Conservation (phyloP, 148 eudicot genomes). For the Camellia sinensis region DNA sequence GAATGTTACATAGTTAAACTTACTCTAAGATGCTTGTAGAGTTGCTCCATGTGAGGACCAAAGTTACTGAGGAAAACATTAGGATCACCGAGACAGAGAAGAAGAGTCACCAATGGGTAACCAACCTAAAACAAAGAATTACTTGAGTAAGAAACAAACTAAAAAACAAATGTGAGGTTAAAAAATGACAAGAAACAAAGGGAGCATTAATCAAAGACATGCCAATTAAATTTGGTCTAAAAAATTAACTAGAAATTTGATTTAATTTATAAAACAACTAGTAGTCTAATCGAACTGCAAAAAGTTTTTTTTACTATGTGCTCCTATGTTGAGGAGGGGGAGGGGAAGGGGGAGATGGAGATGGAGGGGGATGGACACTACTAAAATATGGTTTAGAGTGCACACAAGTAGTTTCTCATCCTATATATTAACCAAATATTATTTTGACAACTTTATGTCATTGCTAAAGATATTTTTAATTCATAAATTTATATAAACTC, state of each 20-base stretch:
- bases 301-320: too few species aligned
- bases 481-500: too few species aligned
- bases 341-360: too few species aligned
- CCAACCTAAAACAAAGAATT: constrained; percentile 55
- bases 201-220: background rate
- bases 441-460: background rate
- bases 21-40: constrained; percentile 93
- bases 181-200: background rate
- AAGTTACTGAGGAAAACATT: constrained; percentile 75
- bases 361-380: background rate
- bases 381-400: background rate
- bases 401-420: background rate
- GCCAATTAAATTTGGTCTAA: background rate
- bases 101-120: constrained; percentile 94
- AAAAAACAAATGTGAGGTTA: background rate
- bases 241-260: background rate
- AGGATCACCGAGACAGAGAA: constrained; percentile 98
- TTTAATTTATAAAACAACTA: background rate
- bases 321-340: too few species aligned
- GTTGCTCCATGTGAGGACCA: constrained; percentile 96
- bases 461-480: too few species aligned
- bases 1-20: constrained; percentile 28
- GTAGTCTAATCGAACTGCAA: background rate
- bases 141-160: background rate
- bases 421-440: background rate